These are phyloP conservation scores for Aspergillus sp. DNA, from an alignment of 2,329 filamentous ascomycete species.

Conservation along the genomic window DNA sequence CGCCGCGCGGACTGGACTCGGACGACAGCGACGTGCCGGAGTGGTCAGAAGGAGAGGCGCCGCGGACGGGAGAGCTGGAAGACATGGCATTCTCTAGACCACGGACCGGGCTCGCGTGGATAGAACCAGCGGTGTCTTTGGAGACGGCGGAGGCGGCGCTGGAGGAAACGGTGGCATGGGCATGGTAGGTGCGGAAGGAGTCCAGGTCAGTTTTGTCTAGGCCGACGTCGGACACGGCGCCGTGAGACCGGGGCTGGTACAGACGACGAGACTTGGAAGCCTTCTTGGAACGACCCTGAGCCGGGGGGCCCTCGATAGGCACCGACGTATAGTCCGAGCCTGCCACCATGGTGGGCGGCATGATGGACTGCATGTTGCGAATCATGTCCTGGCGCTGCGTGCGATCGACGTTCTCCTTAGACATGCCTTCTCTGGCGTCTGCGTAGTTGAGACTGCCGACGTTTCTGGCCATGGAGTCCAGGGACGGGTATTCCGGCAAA, in stretches of 20 bases:
- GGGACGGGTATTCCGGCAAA: conserved; percentile 11
- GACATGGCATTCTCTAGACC: conserved; percentile 7
- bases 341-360: conserved; percentile 11
- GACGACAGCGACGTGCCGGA: conserved; percentile 15
- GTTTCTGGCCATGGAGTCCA: conserved; percentile 9
- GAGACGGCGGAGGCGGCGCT: conserved; percentile 13
- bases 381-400: conserved; percentile 17
- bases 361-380: conserved; percentile 18
- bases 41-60: conserved; percentile 16
- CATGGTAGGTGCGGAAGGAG: conserved; percentile 8
- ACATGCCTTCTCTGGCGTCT: conserved; percentile 6
- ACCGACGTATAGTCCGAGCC: conserved; percentile 9
- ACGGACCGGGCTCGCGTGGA: conserved; percentile 11
- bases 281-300: conserved; percentile 15
- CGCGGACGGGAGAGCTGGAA: conserved; percentile 17
- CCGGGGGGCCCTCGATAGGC: conserved; percentile 5
- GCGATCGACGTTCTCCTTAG: conserved; percentile 11
- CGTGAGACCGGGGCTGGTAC: conserved; percentile 17
- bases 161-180: conserved; percentile 8
- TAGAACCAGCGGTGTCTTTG: conserved; percentile 12
- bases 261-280: conserved; percentile 19
- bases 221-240: background rate
- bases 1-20: conserved; percentile 14
- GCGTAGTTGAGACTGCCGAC: conserved; percentile 8
- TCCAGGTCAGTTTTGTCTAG: conserved; percentile 7